Conservation (phyloP, 139 green algal species). For the Edaphochlamys debaryana region DNA sequence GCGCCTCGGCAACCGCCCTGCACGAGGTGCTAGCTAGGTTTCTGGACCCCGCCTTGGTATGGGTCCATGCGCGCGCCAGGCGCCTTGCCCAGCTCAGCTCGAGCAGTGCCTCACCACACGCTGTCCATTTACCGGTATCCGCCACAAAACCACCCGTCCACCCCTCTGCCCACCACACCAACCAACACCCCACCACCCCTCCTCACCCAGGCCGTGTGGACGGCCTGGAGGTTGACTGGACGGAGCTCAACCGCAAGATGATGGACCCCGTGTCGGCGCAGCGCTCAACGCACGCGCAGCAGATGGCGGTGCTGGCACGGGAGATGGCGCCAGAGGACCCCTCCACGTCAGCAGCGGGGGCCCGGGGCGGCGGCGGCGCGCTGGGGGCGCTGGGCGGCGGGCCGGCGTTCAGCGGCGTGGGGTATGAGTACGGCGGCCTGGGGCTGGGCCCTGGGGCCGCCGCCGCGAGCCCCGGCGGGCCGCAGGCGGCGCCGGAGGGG, state of each 20-base stretch:
- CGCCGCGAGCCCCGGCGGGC: too few relatives aligned
- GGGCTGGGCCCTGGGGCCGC: neutral
- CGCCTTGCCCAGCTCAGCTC: too few relatives aligned
- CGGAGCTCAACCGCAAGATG: slow-evolving; percentile 61
- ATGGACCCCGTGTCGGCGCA: slow-evolving; percentile 59
- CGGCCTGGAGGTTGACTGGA: slow-evolving; percentile 19
- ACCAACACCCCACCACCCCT: neutral
- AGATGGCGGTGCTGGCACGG: slow-evolving; percentile 66
- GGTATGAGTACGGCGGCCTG: neutral
- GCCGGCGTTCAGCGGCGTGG: neutral
- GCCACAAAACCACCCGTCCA: too few relatives aligned
- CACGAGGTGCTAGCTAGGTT: too few relatives aligned
- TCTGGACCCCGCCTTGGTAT: too few relatives aligned
- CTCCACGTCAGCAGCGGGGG: neutral
- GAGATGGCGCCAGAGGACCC: neutral
- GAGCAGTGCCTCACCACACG: too few relatives aligned
- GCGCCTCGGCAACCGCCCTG: too few relatives aligned
- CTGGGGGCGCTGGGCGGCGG: neutral
- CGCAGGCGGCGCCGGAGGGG: neutral
- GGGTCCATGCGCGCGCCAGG: too few relatives aligned
- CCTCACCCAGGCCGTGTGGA: neutral
- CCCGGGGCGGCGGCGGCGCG: neutral
- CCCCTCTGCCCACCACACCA: too few relatives aligned
- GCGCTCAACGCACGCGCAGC: slow-evolving; percentile 56
- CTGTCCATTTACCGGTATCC: too few relatives aligned